A percentile compares a stretch with the other conserved stretches of the same genome.
These are phyloP conservation scores for Trypanosoma vivax DNA, from an alignment of 208 protist genomes.

Conservation along the genomic window DNA sequence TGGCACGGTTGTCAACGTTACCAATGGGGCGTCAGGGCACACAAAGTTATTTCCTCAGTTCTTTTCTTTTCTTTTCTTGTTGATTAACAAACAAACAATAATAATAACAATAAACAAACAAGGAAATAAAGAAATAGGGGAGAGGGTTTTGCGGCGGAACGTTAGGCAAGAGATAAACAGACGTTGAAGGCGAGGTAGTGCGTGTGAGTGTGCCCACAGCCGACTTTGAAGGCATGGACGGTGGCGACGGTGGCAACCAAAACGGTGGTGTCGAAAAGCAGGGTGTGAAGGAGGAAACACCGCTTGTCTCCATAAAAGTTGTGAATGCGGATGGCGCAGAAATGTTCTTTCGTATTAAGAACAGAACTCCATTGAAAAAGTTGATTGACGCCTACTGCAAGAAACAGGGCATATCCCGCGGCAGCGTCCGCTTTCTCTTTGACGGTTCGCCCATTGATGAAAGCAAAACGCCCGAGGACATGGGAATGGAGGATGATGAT, in stretches of 20 bases:
- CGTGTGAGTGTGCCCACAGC: too few relatives aligned
- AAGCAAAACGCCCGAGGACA: slow-evolving; percentile 88
- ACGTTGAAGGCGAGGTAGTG: too few relatives aligned
- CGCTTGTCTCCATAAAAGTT: slow-evolving; percentile 88
- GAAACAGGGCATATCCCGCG: slow-evolving; percentile 87
- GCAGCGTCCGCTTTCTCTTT: slow-evolving; percentile 94
- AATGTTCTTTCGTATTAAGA: slow-evolving; percentile 97
- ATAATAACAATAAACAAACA: neutral
- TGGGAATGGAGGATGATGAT: slow-evolving; percentile 94
- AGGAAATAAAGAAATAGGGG: neutral
- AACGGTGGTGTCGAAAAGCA: slow-evolving; percentile 17
- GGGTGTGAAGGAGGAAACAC: slow-evolving; percentile 53
- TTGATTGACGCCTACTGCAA: slow-evolving; percentile 97
- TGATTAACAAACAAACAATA: neutral
- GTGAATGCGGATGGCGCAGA: slow-evolving; percentile 91
- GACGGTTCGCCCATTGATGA: slow-evolving; percentile 91
- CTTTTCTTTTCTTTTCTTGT: too few relatives aligned
- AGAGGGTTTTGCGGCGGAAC: too few relatives aligned
- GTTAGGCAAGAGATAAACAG: too few relatives aligned
- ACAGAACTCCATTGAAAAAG: slow-evolving; percentile 91
- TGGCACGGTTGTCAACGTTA: too few relatives aligned
- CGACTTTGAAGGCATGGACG: too few relatives aligned
- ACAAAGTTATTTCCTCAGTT: too few relatives aligned
- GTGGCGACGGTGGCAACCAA: slow-evolving; percentile 17
- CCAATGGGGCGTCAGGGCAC: too few relatives aligned